phyloP scores from a whole-genome alignment of 2,329 filamentous ascomycete species.

The Diaporthe ilicicola region DNA sequence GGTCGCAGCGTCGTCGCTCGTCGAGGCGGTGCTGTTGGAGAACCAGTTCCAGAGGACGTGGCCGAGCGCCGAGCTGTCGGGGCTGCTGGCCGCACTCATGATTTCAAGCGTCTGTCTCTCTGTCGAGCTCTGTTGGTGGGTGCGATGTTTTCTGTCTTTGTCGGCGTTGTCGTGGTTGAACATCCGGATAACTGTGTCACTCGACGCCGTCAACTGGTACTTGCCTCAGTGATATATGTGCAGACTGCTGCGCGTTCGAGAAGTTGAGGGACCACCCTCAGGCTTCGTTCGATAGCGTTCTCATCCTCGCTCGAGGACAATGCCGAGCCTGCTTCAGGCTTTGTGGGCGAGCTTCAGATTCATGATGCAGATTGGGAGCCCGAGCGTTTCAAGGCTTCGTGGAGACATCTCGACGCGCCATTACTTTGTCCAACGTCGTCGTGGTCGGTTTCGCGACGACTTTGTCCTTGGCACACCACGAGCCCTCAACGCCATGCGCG shows the following conservation, averaged over 20 bases:
- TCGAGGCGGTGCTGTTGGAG: not conserved
- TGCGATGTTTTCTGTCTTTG: not conserved
- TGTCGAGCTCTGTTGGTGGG: not conserved
- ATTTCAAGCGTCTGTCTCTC: not conserved
- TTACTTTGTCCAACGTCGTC: not conserved
- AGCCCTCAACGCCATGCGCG: not conserved
- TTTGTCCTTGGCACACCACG: not conserved
- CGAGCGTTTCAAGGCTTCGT: not conserved
- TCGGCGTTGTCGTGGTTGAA: not conserved
- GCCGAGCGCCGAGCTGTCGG: not conserved
- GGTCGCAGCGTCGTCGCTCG: not conserved
- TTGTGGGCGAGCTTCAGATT: not conserved
- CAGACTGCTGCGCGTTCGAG: not conserved
- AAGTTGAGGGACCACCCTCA: not conserved
- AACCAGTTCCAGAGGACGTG: conserved; percentile 6
- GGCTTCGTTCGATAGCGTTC: not conserved
- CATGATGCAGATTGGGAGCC: not conserved
- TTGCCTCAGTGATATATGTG: not conserved
- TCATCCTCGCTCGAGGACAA: not conserved
- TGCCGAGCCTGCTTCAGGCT: not conserved
- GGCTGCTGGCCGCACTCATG: not conserved
- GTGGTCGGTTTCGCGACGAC: not conserved
- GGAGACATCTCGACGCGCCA: not conserved
- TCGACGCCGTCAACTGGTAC: not conserved
- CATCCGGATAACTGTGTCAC: not conserved